Percentiles rank a stretch among this genome's conserved stretches.
phyloP scores from a whole-genome alignment of 2,329 filamentous ascomycete species.

The Diaporthe sp. region DNA sequence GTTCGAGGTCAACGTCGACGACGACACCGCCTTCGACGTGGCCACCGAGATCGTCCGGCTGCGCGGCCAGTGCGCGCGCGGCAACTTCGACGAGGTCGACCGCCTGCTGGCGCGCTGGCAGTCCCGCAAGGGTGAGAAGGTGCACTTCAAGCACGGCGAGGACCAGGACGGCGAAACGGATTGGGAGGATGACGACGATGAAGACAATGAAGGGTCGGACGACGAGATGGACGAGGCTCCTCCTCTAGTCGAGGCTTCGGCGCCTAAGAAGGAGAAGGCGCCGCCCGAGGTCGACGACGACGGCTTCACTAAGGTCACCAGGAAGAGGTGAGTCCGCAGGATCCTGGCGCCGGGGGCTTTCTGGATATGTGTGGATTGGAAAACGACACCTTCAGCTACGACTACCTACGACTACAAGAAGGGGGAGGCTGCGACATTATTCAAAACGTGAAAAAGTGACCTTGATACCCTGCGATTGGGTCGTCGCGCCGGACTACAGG shows the following conservation, averaged over 20 bases:
- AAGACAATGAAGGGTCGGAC: slow-evolving; percentile 68
- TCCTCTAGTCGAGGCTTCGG: slow-evolving; percentile 62
- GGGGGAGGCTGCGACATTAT: not conserved
- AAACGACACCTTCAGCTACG: not conserved
- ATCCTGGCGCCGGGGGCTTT: not conserved
- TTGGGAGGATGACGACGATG: slow-evolving; percentile 69
- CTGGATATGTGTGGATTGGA: not conserved
- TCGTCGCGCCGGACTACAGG: slow-evolving; percentile 16
- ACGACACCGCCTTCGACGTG: slow-evolving; percentile 84
- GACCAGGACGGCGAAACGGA: slow-evolving; percentile 71
- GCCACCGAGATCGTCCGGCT: slow-evolving; percentile 80
- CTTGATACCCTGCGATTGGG: slow-evolving; percentile 33
- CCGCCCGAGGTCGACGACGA: slow-evolving; percentile 84
- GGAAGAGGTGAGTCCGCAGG: slow-evolving; percentile 70
- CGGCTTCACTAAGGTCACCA: slow-evolving; percentile 82
- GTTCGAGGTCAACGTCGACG: slow-evolving; percentile 93
- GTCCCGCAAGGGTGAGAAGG: slow-evolving; percentile 72
- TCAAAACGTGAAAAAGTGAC: slow-evolving; percentile 16
- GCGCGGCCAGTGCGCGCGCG: slow-evolving; percentile 73
- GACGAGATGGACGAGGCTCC: slow-evolving; percentile 79
- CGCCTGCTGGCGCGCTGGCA: slow-evolving; percentile 74
- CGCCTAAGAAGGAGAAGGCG: slow-evolving; percentile 70
- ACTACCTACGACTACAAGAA: not conserved
- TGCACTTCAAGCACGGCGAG: slow-evolving; percentile 70
- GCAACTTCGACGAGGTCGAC: slow-evolving; percentile 76